Evolutionary conservation across 129 eudicot species (phyloP), one percentile per base, ranked within the genome.

Genomic region (Daucus carota): DNA sequence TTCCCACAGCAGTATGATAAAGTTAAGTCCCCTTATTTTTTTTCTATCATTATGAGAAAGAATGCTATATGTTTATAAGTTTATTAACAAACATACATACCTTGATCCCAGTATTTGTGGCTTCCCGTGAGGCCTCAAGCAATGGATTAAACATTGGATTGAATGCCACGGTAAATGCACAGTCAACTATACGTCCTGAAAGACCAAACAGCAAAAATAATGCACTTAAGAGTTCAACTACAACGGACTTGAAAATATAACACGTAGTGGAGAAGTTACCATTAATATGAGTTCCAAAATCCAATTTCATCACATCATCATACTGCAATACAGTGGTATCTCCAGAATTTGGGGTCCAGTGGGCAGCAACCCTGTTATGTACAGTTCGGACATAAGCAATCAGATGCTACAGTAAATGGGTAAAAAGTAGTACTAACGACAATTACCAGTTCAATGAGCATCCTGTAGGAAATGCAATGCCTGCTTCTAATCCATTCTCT

Each of bases 391-490:
- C 26, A 47, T 62, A 74, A 22, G 41, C 70, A 75, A 31, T 48
- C n/a, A 42, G 31, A 81, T 76, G 67, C 66, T 20, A 80, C 73
- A 62, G 24, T 20, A 40, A 6, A 71, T 33, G 46, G 70, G 57
- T 17, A 29, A 63, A 22, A 1, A 9, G 73, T 11, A n/a, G 40
- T 18, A 4, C 43, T 16, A 71, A 60, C 57, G 70, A 81, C 17
- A 24, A 42, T 24, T 86, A 94, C 99, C 93, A 94, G 85, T 94
- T 94, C 81, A 94, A 88, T 60, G 99, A 94, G 87, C 99, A 94
- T 57, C 99, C 99, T 38, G 99, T 94, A 48, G 99, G 99, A 72
- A 94, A 94, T 43, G 99, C 99, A 87, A 94, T 94, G 77, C 99
- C 99, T 59, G 99, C 99, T 83, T 94, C 90, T 69, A 94, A 83